Base-by-base conservation (phyloP, 2,329 filamentous ascomycete species). In the Pseudogymnoascus sp. region DNA sequence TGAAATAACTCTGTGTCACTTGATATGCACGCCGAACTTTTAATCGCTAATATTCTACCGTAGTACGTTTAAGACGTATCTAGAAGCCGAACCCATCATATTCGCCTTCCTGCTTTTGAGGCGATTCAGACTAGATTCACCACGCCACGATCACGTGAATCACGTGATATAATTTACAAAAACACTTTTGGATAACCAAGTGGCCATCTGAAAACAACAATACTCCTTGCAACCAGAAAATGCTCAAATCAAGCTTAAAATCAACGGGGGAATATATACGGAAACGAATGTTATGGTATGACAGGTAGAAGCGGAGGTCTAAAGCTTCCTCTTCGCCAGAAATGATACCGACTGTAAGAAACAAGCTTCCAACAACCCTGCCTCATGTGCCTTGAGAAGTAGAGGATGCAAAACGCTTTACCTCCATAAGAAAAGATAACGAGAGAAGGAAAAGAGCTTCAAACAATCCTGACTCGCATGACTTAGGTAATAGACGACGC, bases 1-100 rank as follows among this genome's bases (percentile, higher is more conserved):
- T 33, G 29, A 56, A 56, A 56, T 33, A 19, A 17, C 50, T 56
- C 29, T 56, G 50, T 56, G 50, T 56, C 50, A 56, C 50, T 56
- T 56, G n/a, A 56, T 56, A 56, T 56, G 50, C 50, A 35, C n/a
- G 35, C 33, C 1, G 13, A 56, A 11, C 23, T 56, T 56, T 56
- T 35, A 56, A 56, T 56, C 50, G 50, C 29, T 56, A 21, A 56
- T 56, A 56, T 33, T 56, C 29, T 33, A 33, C 50, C 2, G 15
- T 29, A 19, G 6, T 56, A 33, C 29, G 21, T 56, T 56, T 6
- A 33, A 35, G 50, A 56, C 29, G 50, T 56, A 33, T 56, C 50
- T 33, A 56, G 50, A 33, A 56, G 50, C 29, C 29, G 7, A 17
- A 33, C 11, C 50, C 29, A 35, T 56, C 29, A 56, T 7, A 56